Evolutionary conservation across 2,329 filamentous ascomycete genomes (phyloP).

Genomic region (Aureobasidium lini): DNA sequence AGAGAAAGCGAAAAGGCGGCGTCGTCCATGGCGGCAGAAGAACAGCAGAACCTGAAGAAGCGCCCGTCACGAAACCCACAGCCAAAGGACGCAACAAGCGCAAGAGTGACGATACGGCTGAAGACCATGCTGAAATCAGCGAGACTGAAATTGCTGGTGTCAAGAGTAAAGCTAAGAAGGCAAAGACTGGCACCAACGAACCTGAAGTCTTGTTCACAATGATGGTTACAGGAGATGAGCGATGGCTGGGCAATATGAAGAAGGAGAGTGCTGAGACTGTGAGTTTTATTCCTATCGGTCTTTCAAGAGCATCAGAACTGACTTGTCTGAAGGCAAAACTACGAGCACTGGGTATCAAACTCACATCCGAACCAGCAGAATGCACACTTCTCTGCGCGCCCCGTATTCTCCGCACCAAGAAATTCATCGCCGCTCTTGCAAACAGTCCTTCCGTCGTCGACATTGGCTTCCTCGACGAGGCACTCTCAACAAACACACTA

Average conservation of each 20-base stretch:
- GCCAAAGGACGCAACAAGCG: slow-evolving; percentile 24
- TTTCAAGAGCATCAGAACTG: neutral
- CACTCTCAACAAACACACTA: slow-evolving; percentile 57
- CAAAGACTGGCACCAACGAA: slow-evolving; percentile 34
- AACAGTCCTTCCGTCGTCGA: slow-evolving; percentile 70
- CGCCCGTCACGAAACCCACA: slow-evolving; percentile 15
- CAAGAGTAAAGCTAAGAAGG: slow-evolving; percentile 43
- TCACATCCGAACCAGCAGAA: slow-evolving; percentile 66
- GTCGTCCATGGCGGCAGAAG: slow-evolving; percentile 52
- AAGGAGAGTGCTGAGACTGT: slow-evolving; percentile 78
- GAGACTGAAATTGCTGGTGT: slow-evolving; percentile 36
- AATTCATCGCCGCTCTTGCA: slow-evolving; percentile 84
- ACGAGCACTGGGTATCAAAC: slow-evolving; percentile 71
- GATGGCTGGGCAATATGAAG: slow-evolving; percentile 66
- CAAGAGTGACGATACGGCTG: slow-evolving; percentile 30
- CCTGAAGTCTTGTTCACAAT: slow-evolving; percentile 66
- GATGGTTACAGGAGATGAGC: slow-evolving; percentile 74
- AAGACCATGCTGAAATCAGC: slow-evolving; percentile 28
- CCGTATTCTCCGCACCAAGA: slow-evolving; percentile 78
- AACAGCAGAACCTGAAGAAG: slow-evolving; percentile 35
- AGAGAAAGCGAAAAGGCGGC: slow-evolving; percentile 72
- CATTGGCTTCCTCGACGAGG: slow-evolving; percentile 69
- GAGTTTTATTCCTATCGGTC: slow-evolving; percentile 30
- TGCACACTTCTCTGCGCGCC: slow-evolving; percentile 87
- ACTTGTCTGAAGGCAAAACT: slow-evolving; percentile 58